phyloP scores from a whole-genome alignment of 1,284 basidiomycete species.

The Malassezia equina region DNA sequence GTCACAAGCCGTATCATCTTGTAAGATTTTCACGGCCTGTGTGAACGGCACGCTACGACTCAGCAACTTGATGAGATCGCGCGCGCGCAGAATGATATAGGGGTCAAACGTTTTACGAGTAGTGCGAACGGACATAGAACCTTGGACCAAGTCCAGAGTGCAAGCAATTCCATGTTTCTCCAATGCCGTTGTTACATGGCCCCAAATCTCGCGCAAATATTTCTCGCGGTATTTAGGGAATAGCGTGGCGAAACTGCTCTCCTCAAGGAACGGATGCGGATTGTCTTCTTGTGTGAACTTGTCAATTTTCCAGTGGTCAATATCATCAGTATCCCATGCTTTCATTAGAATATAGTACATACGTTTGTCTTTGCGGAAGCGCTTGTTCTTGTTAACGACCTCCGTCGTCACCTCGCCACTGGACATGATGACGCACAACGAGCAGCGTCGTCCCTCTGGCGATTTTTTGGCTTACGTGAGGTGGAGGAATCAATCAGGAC shows the following conservation, averaged over 20 bases:
- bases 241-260: conserved; percentile 91
- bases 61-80: conserved; percentile 89
- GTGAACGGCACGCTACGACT: conserved; percentile 73
- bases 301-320: conserved; percentile 95
- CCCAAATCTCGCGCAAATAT: conserved; percentile 89
- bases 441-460: background rate
- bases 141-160: conserved; percentile 87
- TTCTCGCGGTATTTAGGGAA: conserved; percentile 98
- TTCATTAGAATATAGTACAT: conserved; percentile 3
- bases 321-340: conserved; percentile 90
- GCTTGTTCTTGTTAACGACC: conserved; percentile 39
- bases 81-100: conserved; percentile 86
- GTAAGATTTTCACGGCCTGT: conserved; percentile 80
- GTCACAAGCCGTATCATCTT: conserved; percentile 84
- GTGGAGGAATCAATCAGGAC: background rate
- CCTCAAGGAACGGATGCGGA: conserved; percentile 69
- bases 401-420: background rate
- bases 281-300: conserved; percentile 63
- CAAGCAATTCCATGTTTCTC: conserved; percentile 77
- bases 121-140: conserved; percentile 92
- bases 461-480: conserved; percentile 7
- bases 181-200: conserved; percentile 74
- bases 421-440: background rate
- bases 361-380: conserved; percentile 46
- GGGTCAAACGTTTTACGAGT: conserved; percentile 96